Percentiles rank a stretch among this genome's conserved stretches.
Conservation (phyloP, 305 asterid species). For the Fraxinus platypoda region DNA sequence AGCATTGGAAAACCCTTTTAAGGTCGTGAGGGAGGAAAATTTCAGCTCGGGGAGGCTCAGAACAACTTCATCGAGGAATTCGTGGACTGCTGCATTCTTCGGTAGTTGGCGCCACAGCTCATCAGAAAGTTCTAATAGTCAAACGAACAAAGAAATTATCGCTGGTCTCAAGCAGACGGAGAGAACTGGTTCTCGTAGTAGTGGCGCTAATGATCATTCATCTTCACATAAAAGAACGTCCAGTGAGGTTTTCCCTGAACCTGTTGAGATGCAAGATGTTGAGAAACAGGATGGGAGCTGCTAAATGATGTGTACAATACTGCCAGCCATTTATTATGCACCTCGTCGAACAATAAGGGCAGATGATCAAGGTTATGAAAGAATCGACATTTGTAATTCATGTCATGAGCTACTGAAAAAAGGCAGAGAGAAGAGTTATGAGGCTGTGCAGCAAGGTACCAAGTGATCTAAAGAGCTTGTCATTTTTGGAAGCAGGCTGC, state of each 20-base stretch:
- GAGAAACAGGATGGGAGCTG: constrained; percentile 37
- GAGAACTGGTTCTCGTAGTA: constrained; percentile 52
- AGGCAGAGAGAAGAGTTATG: background rate
- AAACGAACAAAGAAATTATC: constrained; percentile 39
- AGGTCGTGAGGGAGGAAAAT: constrained; percentile 58
- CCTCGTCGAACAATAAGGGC: background rate
- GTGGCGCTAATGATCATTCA: constrained; percentile 50
- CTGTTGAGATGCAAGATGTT: constrained; percentile 42
- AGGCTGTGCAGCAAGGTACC: background rate
- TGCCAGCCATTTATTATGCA: background rate
- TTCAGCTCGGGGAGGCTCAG: constrained; percentile 46
- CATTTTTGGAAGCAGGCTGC: background rate
- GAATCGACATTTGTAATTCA: background rate
- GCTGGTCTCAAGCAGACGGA: constrained; percentile 44
- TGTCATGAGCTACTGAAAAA: background rate
- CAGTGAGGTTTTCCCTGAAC: constrained; percentile 67
- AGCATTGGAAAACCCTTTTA: constrained; percentile 74
- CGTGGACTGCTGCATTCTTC: constrained; percentile 60
- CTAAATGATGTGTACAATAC: background rate
- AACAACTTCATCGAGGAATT: constrained; percentile 41
- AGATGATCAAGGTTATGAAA: background rate
- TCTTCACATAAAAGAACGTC: constrained; percentile 59
- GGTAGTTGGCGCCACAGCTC: constrained; percentile 64
- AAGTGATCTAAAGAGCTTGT: background rate
- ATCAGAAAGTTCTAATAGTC: constrained; percentile 43